A percentile compares a stretch with the other conserved stretches of the same genome.
phyloP scores from a whole-genome alignment of 1,284 basidiomycete species.

The Prillingera fragicola region DNA sequence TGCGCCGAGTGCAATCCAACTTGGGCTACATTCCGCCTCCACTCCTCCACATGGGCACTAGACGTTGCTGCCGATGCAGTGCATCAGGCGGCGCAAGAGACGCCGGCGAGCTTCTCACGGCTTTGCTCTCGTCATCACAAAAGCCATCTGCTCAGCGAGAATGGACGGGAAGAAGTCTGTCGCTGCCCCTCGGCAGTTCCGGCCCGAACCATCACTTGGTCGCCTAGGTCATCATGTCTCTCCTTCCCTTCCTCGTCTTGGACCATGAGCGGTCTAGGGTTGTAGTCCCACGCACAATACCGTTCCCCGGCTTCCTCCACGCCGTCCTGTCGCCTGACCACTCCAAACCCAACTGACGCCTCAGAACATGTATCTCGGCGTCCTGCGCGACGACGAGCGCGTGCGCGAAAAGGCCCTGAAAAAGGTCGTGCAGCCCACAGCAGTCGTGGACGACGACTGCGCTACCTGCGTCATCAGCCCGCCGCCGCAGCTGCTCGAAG shows the following conservation, averaged over 20 bases:
- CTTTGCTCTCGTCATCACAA: too few species aligned
- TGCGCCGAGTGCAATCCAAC: too few species aligned
- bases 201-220: too few species aligned
- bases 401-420: constrained; percentile 27
- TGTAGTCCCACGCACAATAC: too few species aligned
- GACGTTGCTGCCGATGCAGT: too few species aligned
- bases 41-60: too few species aligned
- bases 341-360: constrained; percentile 2
- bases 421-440: constrained; percentile 25
- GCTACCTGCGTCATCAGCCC: constrained; percentile 37
- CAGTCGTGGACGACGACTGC: constrained; percentile 40
- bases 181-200: not conserved
- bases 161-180: not conserved
- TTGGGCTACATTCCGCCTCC: too few species aligned
- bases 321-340: constrained; percentile 1
- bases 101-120: too few species aligned
- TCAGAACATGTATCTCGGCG: constrained; percentile 85
- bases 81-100: too few species aligned
- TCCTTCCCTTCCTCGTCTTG: constrained; percentile 23
- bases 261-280: too few species aligned
- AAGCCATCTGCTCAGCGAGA: not conserved
- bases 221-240: not conserved
- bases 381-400: constrained; percentile 78
- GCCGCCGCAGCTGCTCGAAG: constrained; percentile 38
- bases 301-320: not conserved